Percentiles rank a stretch among this genome's conserved stretches.
Evolutionary conservation across 1,284 basidiomycete species (phyloP).

Genomic region (Thecaphora frezii): DNA sequence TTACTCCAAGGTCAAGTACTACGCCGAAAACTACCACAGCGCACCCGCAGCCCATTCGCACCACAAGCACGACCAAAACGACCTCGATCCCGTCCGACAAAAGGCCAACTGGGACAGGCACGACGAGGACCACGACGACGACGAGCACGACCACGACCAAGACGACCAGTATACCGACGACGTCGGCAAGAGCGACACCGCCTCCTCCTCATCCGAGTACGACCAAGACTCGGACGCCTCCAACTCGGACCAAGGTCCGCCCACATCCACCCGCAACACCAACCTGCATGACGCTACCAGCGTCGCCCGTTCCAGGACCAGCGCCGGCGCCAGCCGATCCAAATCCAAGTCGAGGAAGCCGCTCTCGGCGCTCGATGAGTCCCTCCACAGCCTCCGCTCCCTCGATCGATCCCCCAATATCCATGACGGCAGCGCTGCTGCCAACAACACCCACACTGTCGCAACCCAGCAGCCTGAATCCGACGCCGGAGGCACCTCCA

Average conservation of each 20-base stretch:
- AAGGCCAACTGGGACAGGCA: constrained; percentile 32
- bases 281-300: not conserved
- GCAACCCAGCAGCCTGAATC: constrained; percentile 24
- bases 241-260: constrained; percentile 26
- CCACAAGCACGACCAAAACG: constrained; percentile 8
- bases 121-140: constrained; percentile 27
- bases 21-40: constrained; percentile 14
- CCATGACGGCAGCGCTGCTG: not conserved
- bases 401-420: constrained; percentile 1
- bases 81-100: constrained; percentile 31
- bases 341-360: constrained; percentile 19
- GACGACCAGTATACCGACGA: constrained; percentile 6
- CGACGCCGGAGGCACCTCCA: constrained; percentile 18
- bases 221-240: constrained; percentile 32
- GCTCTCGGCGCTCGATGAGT: constrained; percentile 16
- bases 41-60: not conserved
- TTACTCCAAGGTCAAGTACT: constrained; percentile 50
- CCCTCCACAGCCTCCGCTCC: constrained; percentile 15
- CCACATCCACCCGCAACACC: constrained; percentile 13
- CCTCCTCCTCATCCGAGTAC: constrained; percentile 16
- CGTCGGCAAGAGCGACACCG: constrained; percentile 23
- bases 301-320: constrained; percentile 8
- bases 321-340: constrained; percentile 5
- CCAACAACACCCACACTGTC: constrained; percentile 1
- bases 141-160: constrained; percentile 4